Percentiles rank a stretch among this genome's conserved stretches.
Conservation (phyloP, 2,329 filamentous ascomycete species). For the Colletotrichum endophyticum region DNA sequence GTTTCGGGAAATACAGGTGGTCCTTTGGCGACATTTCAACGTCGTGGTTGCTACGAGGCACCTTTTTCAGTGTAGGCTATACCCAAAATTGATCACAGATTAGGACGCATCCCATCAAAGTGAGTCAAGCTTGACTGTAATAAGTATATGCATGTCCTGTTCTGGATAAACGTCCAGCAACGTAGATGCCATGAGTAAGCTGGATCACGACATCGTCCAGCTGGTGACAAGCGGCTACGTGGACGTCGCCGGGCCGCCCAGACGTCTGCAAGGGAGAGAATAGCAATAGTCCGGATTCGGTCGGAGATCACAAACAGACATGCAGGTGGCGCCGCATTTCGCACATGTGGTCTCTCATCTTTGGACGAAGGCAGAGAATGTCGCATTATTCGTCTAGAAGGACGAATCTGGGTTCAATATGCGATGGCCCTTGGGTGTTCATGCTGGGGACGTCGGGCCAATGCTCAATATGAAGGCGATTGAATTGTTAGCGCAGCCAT, state of each 20-base stretch:
- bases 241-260: neutral
- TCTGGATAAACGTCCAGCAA: neutral
- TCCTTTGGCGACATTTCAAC: neutral
- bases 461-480: neutral
- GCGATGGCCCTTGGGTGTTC: neutral
- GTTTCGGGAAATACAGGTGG: neutral
- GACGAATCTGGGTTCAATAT: neutral
- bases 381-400: neutral
- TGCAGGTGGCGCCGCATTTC: neutral
- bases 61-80: neutral
- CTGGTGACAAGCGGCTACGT: neutral
- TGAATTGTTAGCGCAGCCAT: neutral
- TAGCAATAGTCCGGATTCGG: conserved; percentile 7
- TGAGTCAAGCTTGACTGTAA: neutral
- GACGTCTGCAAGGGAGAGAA: neutral
- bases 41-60: neutral
- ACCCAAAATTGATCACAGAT: conserved; percentile 9
- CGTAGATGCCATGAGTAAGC: neutral
- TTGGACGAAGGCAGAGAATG: neutral
- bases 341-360: neutral
- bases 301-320: neutral
- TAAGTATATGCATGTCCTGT: neutral
- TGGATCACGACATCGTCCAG: neutral
- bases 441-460: neutral
- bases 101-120: neutral